Evolutionary conservation across 805 yeast species (phyloP).

Genomic region (Ogataea nitratoaversa): DNA sequence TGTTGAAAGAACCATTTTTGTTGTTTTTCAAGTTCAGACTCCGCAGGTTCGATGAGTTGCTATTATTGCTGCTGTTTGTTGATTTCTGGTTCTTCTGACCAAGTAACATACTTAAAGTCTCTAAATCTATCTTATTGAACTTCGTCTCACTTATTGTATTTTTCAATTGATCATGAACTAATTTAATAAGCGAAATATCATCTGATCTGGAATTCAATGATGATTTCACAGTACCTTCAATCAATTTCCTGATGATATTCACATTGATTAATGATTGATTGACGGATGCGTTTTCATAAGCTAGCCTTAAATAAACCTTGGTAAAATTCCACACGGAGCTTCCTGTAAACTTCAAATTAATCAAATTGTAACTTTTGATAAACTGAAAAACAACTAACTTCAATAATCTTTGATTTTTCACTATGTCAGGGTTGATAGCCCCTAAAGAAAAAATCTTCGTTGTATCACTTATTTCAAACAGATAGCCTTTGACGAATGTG

Average conservation of each 20-base stretch:
- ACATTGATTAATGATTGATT: slow-evolving; percentile 30
- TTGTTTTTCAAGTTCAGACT: not conserved
- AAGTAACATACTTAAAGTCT: slow-evolving; percentile 40
- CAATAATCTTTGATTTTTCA: slow-evolving; percentile 44
- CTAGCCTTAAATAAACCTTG: slow-evolving; percentile 43
- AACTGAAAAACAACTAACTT: slow-evolving; percentile 48
- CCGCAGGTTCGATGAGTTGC: slow-evolving; percentile 22
- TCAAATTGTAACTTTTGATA: slow-evolving; percentile 48
- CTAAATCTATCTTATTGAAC: slow-evolving; percentile 43
- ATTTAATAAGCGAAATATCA: slow-evolving; percentile 39
- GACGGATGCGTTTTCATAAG: slow-evolving; percentile 22
- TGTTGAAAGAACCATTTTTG: not conserved
- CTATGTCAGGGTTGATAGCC: slow-evolving; percentile 65
- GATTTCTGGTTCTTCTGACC: slow-evolving; percentile 33
- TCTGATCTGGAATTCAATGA: slow-evolving; percentile 47
- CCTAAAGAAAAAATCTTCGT: slow-evolving; percentile 65
- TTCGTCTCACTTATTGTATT: slow-evolving; percentile 43
- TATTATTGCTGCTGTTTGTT: slow-evolving; percentile 6
- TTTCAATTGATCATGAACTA: slow-evolving; percentile 51
- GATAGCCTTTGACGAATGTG: slow-evolving; percentile 50
- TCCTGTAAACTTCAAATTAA: slow-evolving; percentile 54
- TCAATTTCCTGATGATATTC: slow-evolving; percentile 43
- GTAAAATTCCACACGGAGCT: slow-evolving; percentile 64
- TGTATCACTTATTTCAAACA: slow-evolving; percentile 54
- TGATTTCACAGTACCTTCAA: slow-evolving; percentile 52